Percentiles rank a stretch among this genome's conserved stretches.
Evolutionary conservation across 1,284 basidiomycete species (phyloP).

Genomic region (Dichomitus squalens): DNA sequence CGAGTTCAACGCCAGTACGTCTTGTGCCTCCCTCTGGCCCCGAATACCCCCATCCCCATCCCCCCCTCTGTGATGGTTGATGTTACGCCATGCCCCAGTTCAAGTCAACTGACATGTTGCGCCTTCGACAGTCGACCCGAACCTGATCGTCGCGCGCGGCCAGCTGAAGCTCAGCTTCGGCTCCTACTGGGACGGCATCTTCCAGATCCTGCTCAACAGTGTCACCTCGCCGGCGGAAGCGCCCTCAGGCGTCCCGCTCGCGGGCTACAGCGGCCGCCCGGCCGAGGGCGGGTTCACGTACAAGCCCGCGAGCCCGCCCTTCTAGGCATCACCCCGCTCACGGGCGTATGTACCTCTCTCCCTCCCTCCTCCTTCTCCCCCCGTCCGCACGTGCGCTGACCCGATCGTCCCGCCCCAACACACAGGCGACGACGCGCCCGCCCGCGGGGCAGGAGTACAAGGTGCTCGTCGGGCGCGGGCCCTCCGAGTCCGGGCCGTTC

Average conservation of each 20-base stretch:
- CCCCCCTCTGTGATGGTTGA: too few species aligned
- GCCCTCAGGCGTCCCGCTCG: constrained; percentile 1
- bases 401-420: too few species aligned
- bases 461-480: constrained; percentile 31
- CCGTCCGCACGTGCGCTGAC: too few species aligned
- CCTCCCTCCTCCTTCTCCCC: neutral
- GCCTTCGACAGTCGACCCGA: constrained; percentile 13
- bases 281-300: constrained; percentile 5
- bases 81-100: too few species aligned
- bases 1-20: constrained; percentile 33
- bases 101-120: neutral
- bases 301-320: constrained; percentile 2
- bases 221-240: neutral
- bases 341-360: constrained; percentile 1
- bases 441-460: constrained; percentile 32
- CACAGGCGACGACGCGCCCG: constrained; percentile 20
- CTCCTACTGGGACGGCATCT: constrained; percentile 12
- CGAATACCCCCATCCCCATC: too few species aligned
- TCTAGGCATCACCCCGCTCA: constrained; percentile 5
- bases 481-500: constrained; percentile 32
- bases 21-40: neutral
- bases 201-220: constrained; percentile 3
- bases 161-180: constrained; percentile 10
- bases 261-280: neutral
- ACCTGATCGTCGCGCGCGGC: constrained; percentile 10